These are phyloP conservation scores for Saussurea involucrata DNA, from an alignment of 129 eudicot genomes.

Conservation along the genomic window DNA sequence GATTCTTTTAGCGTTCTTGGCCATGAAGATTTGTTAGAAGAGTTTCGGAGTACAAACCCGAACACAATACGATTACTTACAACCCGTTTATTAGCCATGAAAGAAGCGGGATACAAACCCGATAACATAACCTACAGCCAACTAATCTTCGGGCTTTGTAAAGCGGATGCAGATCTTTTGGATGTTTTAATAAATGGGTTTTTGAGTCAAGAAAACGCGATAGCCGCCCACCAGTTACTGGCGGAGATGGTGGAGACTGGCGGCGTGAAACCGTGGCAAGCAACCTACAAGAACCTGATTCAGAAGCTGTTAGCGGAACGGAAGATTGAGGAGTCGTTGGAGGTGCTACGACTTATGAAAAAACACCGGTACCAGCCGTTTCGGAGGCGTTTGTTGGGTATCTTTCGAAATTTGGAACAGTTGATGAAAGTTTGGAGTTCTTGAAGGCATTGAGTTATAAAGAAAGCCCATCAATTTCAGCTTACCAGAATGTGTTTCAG, in stretches of 20 bases:
- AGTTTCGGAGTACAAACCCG: slow-evolving; percentile 75
- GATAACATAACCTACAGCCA: slow-evolving; percentile 96
- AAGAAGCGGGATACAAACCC: slow-evolving; percentile 63
- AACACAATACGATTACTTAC: too few relatives aligned
- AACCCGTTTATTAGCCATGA: slow-evolving; percentile 57
- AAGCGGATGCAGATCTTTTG: slow-evolving; percentile 80
- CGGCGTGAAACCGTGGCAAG: slow-evolving; percentile 82
- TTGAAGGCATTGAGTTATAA: slow-evolving; percentile 48
- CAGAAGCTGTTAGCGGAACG: slow-evolving; percentile 55
- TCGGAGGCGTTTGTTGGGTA: slow-evolving; percentile 51
- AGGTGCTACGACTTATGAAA: slow-evolving; percentile 71
- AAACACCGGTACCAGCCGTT: slow-evolving; percentile 72
- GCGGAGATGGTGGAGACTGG: slow-evolving; percentile 57
- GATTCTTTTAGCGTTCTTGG: slow-evolving; percentile 61
- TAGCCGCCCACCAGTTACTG: slow-evolving; percentile 51
- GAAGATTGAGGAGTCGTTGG: slow-evolving; percentile 74
- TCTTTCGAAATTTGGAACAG: slow-evolving; percentile 61
- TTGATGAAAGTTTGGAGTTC: slow-evolving; percentile 66
- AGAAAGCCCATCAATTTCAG: slow-evolving; percentile 54
- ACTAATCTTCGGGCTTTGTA: slow-evolving; percentile 75
- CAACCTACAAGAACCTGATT: slow-evolving; percentile 71
- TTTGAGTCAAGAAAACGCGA: slow-evolving; percentile 30
- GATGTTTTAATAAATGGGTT: slow-evolving; percentile 69
- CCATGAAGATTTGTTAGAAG: slow-evolving; percentile 43
- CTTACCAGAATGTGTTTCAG: slow-evolving; percentile 54